phyloP scores from a whole-genome alignment of 23 red algal species.

The Agarophyton chilense region DNA sequence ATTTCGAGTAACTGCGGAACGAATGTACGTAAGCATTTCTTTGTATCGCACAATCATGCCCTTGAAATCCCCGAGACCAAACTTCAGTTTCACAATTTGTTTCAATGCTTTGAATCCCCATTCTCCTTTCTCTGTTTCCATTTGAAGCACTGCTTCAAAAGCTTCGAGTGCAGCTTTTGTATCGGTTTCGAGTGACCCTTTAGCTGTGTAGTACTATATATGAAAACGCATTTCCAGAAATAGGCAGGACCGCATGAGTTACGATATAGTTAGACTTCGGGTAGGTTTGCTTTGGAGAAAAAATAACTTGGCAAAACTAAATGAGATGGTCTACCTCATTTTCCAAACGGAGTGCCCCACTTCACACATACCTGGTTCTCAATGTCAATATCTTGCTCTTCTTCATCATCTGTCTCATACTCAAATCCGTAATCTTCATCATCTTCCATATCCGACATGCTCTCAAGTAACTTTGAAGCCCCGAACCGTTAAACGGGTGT shows the following conservation, averaged over 20 bases:
- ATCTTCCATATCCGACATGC: constrained; percentile 89
- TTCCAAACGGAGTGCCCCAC: background rate
- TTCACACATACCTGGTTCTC: constrained; percentile 74
- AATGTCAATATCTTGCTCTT: constrained; percentile 92
- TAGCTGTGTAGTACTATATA: constrained; percentile 85
- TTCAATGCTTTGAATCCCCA: constrained; percentile 99
- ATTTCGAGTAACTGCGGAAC: constrained; percentile 95
- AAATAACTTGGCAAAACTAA: too few relatives aligned
- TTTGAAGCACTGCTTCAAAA: constrained; percentile 82
- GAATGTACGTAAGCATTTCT: constrained; percentile 92
- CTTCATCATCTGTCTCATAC: constrained; percentile 89
- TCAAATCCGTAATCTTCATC: constrained; percentile 97
- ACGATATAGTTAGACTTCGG: background rate
- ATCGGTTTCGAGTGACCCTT: constrained; percentile 81
- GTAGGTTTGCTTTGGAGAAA: background rate
- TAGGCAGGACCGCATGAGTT: background rate
- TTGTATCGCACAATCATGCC: constrained; percentile 80
- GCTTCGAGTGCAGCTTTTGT: constrained; percentile 56
- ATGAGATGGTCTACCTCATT: background rate
- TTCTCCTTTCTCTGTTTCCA: constrained; percentile 89
- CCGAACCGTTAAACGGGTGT: background rate
- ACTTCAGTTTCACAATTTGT: constrained; percentile 92
- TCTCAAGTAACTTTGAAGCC: background rate
- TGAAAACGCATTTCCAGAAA: constrained; percentile 10
- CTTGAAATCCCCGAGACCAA: constrained; percentile 72